Conservation (phyloP, 352 stramenopile species). For the Globisporangium megalacanthum region DNA sequence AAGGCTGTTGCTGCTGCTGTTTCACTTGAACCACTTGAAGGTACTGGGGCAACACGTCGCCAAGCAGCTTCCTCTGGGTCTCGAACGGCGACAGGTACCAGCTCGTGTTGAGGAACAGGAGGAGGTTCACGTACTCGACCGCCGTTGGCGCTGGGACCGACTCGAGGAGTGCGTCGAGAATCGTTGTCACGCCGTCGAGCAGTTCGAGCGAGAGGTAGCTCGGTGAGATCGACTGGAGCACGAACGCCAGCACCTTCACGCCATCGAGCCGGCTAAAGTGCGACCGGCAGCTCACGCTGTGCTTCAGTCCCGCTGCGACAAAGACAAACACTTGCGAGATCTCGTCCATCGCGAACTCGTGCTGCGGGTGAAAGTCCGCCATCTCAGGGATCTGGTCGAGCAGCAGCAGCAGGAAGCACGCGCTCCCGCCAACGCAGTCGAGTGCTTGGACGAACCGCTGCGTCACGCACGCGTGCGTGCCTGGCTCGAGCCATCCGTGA, state of each 20-base stretch:
- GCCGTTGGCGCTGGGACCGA: slow-evolving; percentile 25
- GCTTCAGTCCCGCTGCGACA: slow-evolving; percentile 45
- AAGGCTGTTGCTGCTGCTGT: not conserved
- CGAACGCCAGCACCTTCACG: slow-evolving; percentile 70
- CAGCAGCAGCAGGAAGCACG: slow-evolving; percentile 65
- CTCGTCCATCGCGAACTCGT: slow-evolving; percentile 63
- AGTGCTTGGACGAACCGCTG: slow-evolving; percentile 61
- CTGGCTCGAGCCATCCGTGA: slow-evolving; percentile 61
- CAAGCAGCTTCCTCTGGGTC: slow-evolving; percentile 63
- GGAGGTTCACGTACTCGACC: slow-evolving; percentile 43
- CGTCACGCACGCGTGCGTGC: slow-evolving; percentile 57
- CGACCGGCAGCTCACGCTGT: slow-evolving; percentile 55
- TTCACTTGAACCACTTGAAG: slow-evolving; percentile 39
- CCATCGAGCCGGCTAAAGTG: slow-evolving; percentile 69
- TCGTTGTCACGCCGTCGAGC: slow-evolving; percentile 51
- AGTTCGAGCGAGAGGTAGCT: slow-evolving; percentile 56
- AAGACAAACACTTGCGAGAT: slow-evolving; percentile 61
- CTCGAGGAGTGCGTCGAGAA: slow-evolving; percentile 56
- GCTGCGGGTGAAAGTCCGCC: slow-evolving; percentile 67
- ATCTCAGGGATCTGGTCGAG: slow-evolving; percentile 76
- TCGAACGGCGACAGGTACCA: slow-evolving; percentile 79
- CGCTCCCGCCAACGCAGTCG: slow-evolving; percentile 59
- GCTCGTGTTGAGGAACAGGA: slow-evolving; percentile 75
- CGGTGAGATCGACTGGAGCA: slow-evolving; percentile 71
- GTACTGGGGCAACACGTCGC: slow-evolving; percentile 55